Conservation (phyloP, 176 grass and related monocot species). For the Panicum miliaceum region DNA sequence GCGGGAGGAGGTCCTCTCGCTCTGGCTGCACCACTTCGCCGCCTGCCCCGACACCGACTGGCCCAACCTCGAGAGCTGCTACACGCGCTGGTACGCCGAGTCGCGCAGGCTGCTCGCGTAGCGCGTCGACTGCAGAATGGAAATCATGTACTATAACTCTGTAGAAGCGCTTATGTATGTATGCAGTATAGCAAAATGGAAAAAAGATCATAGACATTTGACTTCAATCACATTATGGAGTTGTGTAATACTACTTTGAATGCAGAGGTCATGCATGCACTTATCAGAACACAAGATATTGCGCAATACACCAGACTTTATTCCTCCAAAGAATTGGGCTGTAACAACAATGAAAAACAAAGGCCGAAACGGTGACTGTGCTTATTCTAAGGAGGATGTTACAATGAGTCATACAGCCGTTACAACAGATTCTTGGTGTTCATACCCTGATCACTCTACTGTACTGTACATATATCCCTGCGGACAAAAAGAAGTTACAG, state of each 20-base stretch:
- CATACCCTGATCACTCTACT: constrained; percentile 68
- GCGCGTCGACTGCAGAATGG: not conserved
- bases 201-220: not conserved
- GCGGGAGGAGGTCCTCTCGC: constrained; percentile 69
- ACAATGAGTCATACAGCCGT: constrained; percentile 54
- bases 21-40: constrained; percentile 88
- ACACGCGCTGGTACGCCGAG: constrained; percentile 78
- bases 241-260: not conserved
- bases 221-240: not conserved
- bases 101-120: constrained; percentile 56
- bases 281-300: not conserved
- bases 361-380: not conserved
- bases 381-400: constrained; percentile 58
- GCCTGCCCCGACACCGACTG: constrained; percentile 72
- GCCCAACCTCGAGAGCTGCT: constrained; percentile 82
- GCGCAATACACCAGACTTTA: constrained; percentile 6
- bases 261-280: not conserved
- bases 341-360: constrained; percentile 24
- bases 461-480: constrained; percentile 75
- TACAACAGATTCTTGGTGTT: constrained; percentile 60
- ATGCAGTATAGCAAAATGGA: not conserved
- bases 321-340: constrained; percentile 35
- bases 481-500: constrained; percentile 48
- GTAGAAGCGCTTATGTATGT: not conserved
- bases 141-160: not conserved